Base-by-base conservation (phyloP, 306 rosid genomes). In the Fragaria ananassa region DNA sequence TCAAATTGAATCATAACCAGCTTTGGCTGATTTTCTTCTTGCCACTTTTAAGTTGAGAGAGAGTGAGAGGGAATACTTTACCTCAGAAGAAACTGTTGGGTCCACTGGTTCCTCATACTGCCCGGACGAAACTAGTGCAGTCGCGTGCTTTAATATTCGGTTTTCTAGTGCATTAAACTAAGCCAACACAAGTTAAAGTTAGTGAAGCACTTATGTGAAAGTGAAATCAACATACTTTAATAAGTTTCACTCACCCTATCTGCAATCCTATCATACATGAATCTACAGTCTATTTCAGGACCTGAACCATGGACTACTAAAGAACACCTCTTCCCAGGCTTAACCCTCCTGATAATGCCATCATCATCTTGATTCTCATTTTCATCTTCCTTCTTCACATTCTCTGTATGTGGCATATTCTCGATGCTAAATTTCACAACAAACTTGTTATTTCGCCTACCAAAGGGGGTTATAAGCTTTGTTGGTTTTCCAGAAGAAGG, bases 71-170 rank as follows among this genome's bases (percentile, higher is more conserved):
- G 56, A 47, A 74, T 79, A 71, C 79, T 62, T 62, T 81, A 92
- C 98, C 96, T 89, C 96, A 11, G 96, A 89, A 51, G 98, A 97
- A 85, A 88, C 81, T 63, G 96, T 85, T 72, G 98, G 97, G 82
- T 95, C 97, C 80, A 85, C 83, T 4, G 92, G 93, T 85, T 90
- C 98, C 74, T 88, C 92, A 70, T 85, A 87, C 70, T 62, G 90
- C 81, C 88, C 85, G 51, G 98, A 90, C 46, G 92, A 88, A 74
- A 86, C 83, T 51, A 92, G 79, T 51, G 90, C 93, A 75, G 87
- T 76, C 44, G 91, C 75, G 66, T 89, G 86, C 78, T 81, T 95
- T 74, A 35, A 68, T 73, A 95, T 90, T 75, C 87, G 95, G 69
- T 84, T 88, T 81, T 95, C 96, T 39, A 95, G 85, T 61, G 96